These are phyloP conservation scores for Stephanocyclus meneghinianus DNA, from an alignment of 352 stramenopile species.

Conservation along the genomic window DNA sequence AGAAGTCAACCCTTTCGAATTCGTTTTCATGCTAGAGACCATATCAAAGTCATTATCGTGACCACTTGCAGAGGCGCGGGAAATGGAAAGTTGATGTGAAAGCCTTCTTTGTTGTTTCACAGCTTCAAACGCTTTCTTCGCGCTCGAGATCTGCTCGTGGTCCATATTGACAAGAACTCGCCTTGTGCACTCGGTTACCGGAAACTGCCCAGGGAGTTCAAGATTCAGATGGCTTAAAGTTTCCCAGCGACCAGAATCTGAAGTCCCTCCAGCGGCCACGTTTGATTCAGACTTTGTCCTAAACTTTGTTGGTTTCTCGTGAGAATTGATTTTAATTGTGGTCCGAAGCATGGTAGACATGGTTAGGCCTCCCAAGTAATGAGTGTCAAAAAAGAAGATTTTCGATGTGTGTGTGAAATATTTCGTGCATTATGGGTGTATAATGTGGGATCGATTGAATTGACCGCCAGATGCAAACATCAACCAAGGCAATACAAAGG, in stretches of 20 bases:
- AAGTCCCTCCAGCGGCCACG: not conserved
- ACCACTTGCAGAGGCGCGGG: too few species aligned
- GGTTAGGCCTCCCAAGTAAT: too few species aligned
- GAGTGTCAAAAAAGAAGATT: too few species aligned
- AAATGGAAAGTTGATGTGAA: too few species aligned
- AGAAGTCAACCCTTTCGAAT: too few species aligned
- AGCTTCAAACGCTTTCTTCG: not conserved
- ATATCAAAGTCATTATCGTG: too few species aligned
- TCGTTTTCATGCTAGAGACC: too few species aligned
- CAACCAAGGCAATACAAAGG: too few species aligned
- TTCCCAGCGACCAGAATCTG: not conserved
- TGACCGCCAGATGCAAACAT: too few species aligned
- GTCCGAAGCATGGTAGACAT: too few species aligned
- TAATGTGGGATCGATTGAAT: not conserved
- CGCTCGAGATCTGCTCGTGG: not conserved
- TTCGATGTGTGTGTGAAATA: not conserved
- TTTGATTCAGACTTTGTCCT: not conserved
- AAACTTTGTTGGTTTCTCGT: not conserved
- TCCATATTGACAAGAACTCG: constrained; percentile 3
- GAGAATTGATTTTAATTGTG: not conserved
- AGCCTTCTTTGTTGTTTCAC: constrained; percentile 6
- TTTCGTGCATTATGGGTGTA: not conserved
- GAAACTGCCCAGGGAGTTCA: constrained; percentile 3
- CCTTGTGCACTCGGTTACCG: not conserved
- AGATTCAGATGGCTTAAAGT: not conserved